These are phyloP conservation scores for Pulveroboletus sp. DNA, from an alignment of 768 basidiomycete species.

Conservation along the genomic window DNA sequence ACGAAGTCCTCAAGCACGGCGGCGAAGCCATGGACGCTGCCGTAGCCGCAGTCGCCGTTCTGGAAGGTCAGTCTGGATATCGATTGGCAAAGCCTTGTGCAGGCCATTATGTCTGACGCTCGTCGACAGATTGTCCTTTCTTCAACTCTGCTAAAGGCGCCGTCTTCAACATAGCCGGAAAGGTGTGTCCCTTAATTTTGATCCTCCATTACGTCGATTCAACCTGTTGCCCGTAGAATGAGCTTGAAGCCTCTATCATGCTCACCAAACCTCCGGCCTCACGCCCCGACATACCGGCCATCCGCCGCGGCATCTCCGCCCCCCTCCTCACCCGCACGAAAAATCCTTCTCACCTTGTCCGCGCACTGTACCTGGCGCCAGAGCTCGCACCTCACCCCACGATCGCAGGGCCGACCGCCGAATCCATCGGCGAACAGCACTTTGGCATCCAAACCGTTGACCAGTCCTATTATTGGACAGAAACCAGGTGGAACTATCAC, in stretches of 20 bases:
- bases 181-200: constrained; percentile 39
- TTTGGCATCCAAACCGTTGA: constrained; percentile 62
- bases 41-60: constrained; percentile 64
- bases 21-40: constrained; percentile 85
- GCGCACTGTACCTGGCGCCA: constrained; percentile 70
- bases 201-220: too few relatives aligned
- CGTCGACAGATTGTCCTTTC: constrained; percentile 60
- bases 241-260: constrained; percentile 81
- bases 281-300: constrained; percentile 54
- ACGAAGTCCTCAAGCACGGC: constrained; percentile 58
- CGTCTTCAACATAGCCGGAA: constrained; percentile 78
- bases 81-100: not conserved
- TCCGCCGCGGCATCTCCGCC: constrained; percentile 60
- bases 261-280: constrained; percentile 72
- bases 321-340: constrained; percentile 64
- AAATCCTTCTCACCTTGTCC: constrained; percentile 73
- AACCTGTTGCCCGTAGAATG: constrained; percentile 49
- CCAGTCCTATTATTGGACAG: constrained; percentile 77
- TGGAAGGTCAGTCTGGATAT: constrained; percentile 65
- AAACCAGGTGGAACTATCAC: constrained; percentile 74
- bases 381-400: constrained; percentile 62
- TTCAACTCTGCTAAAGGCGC: constrained; percentile 83
- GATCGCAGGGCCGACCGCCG: constrained; percentile 64
- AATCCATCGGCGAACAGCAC: constrained; percentile 49
- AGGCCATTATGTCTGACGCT: too few relatives aligned